Conservation (phyloP, 202 grass and related monocot species). For the Cymbopogon flexuosus region DNA sequence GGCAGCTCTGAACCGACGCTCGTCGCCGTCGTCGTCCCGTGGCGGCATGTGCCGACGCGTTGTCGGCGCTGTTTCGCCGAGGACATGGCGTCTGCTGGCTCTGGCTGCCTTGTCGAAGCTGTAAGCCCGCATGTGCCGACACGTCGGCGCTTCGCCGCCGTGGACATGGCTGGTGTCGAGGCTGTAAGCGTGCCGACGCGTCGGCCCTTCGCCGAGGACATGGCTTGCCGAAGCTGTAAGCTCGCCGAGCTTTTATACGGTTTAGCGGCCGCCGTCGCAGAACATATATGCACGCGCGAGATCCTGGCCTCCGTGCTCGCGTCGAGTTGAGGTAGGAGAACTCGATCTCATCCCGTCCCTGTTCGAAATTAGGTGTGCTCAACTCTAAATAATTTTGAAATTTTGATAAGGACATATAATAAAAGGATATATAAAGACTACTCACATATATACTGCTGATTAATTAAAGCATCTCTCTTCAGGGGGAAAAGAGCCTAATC, state of each 20-base stretch:
- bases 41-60: neutral
- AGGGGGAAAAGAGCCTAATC: too few relatives aligned
- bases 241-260: too few relatives aligned
- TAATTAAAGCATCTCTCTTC: too few relatives aligned
- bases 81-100: neutral
- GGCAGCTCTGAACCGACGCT: neutral
- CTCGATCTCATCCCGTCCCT: neutral
- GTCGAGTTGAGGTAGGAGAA: neutral
- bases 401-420: neutral
- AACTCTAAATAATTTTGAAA: neutral
- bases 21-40: neutral
- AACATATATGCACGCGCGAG: too few relatives aligned
- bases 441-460: too few relatives aligned
- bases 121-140: neutral
- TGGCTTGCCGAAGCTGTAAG: too few relatives aligned
- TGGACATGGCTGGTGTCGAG: neutral
- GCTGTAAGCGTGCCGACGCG: neutral
- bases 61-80: neutral
- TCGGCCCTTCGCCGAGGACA: too few relatives aligned
- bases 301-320: neutral
- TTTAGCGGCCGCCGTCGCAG: too few relatives aligned
- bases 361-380: neutral
- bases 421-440: too few relatives aligned
- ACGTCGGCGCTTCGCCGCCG: neutral
- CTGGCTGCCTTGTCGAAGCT: neutral